Percentiles rank a stretch among this genome's conserved stretches.
These are phyloP conservation scores for Pyrenophora seminiperda DNA, from an alignment of 2,329 filamentous ascomycete genomes.

Conservation along the genomic window DNA sequence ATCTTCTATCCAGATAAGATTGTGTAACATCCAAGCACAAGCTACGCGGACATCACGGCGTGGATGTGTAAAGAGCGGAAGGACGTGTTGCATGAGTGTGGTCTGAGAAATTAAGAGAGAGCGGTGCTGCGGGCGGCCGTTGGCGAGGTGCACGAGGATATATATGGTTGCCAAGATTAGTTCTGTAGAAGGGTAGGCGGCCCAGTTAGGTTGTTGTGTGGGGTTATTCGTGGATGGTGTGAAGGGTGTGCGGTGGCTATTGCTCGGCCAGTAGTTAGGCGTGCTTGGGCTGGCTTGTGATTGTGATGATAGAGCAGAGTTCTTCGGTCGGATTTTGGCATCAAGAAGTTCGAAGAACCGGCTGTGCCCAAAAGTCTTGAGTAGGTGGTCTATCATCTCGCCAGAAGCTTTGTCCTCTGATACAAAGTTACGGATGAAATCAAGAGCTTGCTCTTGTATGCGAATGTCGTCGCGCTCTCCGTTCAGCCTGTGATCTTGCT, in stretches of 20 bases:
- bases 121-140: conserved; percentile 77
- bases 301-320: conserved; percentile 11
- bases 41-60: conserved; percentile 75
- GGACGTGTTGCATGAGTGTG: conserved; percentile 73
- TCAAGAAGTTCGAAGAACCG: conserved; percentile 80
- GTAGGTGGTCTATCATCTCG: conserved; percentile 83
- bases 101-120: conserved; percentile 71
- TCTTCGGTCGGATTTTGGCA: conserved; percentile 70
- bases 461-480: conserved; percentile 77
- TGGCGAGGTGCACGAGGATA: conserved; percentile 86
- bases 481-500: conserved; percentile 69
- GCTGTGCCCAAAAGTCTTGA: conserved; percentile 75
- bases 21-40: conserved; percentile 82
- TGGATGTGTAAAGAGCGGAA: conserved; percentile 73
- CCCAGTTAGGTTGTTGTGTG: conserved; percentile 56
- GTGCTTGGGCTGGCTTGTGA: conserved; percentile 19
- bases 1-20: conserved; percentile 83
- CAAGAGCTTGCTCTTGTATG: conserved; percentile 88
- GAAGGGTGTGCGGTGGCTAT: conserved; percentile 65
- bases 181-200: conserved; percentile 53
- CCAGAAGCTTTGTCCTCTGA: conserved; percentile 62
- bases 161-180: conserved; percentile 79
- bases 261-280: conserved; percentile 57
- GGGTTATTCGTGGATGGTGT: conserved; percentile 34
- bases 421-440: conserved; percentile 89